Evolutionary conservation across 2,329 filamentous ascomycete species (phyloP), one percentile per base, ranked within the genome.

Genomic region (Monosporascus sp.): DNA sequence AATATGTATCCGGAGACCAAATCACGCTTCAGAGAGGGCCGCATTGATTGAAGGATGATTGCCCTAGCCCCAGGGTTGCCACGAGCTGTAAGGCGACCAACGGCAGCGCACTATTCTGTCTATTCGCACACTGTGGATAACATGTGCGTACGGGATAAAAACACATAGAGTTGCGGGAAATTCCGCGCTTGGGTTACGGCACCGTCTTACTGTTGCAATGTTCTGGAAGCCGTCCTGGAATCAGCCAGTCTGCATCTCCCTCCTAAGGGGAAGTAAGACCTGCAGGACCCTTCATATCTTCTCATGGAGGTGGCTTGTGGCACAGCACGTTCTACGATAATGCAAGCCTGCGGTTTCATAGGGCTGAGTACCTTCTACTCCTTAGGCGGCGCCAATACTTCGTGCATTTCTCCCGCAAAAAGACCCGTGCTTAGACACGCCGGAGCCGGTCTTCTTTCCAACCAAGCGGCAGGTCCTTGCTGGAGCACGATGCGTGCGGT

Each of bases 301-400:
- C 11, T 24, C 38, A 51, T 64, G 54, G 55, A 61, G 56, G 59
- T 64, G 58, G 62, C 61, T 34, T 64, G 55, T 61, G 43, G 44
- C 22, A 50, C 26, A 37, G 27, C 38, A 49, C 36, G 44, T 48
- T 46, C 43, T 52, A 53, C 38, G 20, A 53, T 49, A 48, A 47
- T 45, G 52, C 36, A 46, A 26, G 24, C 49, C 48, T 34, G 50
- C 43, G 41, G 44, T 59, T 51, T 51, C 26, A 31, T 64, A 64
- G 57, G 62, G 62, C 62, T 64, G 61, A 63, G 46, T 34, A 49
- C 44, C 17, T 44, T 26, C 24, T 43, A 14, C 20, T 14, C 9
- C 31, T 1, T 17, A 31, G 24, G 11, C 26, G 44, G 14, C 43
- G 11, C 14, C 43, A 22, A 20, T 26, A 22, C 20, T 45, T n/a